Evolutionary conservation across 2,329 filamentous ascomycete species (phyloP).

Genomic region (Sclerotinia sclerotiorum): DNA sequence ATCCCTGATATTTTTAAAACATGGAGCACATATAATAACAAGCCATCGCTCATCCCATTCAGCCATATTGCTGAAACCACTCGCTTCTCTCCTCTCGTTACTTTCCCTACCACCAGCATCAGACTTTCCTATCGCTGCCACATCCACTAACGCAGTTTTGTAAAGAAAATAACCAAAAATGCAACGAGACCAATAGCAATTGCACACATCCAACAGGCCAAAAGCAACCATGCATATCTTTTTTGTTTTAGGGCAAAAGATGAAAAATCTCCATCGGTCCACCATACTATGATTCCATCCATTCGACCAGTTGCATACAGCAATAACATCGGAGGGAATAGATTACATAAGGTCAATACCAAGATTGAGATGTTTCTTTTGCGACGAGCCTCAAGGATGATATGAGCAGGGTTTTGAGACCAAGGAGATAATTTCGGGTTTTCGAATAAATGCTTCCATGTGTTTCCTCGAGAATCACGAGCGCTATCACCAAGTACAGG

Average conservation of each 20-base stretch:
- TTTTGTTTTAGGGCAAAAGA: slow-evolving; percentile 34
- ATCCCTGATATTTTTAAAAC: not conserved
- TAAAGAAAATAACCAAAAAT: slow-evolving; percentile 28
- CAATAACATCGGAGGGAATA: slow-evolving; percentile 37
- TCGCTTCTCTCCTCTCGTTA: not conserved
- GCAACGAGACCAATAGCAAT: slow-evolving; percentile 29
- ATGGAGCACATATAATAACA: not conserved
- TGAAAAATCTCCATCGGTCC: slow-evolving; percentile 32
- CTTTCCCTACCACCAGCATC: not conserved
- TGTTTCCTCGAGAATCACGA: slow-evolving; percentile 17
- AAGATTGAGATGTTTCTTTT: slow-evolving; percentile 32
- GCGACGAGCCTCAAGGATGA: slow-evolving; percentile 24
- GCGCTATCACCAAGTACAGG: slow-evolving; percentile 2
- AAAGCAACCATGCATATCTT: slow-evolving; percentile 29
- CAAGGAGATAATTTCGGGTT: slow-evolving; percentile 29
- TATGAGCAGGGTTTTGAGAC: slow-evolving; percentile 27
- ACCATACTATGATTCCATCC: slow-evolving; percentile 35
- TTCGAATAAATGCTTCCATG: slow-evolving; percentile 30
- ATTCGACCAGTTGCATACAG: slow-evolving; percentile 34
- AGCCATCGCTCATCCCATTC: not conserved
- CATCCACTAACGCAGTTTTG: not conserved
- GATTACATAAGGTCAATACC: slow-evolving; percentile 32
- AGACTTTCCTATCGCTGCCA: not conserved
- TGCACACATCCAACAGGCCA: slow-evolving; percentile 28
- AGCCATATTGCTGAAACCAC: not conserved